phyloP scores from a whole-genome alignment of 2,329 filamentous ascomycete species.

The Pseudonectria foliicola region DNA sequence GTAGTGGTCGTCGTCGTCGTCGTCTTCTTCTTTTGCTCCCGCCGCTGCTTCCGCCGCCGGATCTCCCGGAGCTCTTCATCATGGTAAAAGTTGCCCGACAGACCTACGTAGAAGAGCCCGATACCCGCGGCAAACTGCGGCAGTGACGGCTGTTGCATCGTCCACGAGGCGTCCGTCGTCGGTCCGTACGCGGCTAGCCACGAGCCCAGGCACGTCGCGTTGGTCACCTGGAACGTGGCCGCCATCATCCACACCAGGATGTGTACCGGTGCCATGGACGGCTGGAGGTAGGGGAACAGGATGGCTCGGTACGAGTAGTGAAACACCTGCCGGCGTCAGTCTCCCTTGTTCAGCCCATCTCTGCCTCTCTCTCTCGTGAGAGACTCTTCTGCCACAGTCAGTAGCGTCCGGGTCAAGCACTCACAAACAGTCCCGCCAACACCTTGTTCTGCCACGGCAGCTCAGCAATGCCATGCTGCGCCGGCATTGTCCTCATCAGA shows the following conservation, averaged over 20 bases:
- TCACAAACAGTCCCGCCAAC: slow-evolving; percentile 59
- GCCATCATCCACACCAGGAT: slow-evolving; percentile 57
- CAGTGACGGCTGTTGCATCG: slow-evolving; percentile 28
- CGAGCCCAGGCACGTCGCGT: slow-evolving; percentile 68
- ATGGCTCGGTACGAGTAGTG: slow-evolving; percentile 91
- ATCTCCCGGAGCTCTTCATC: slow-evolving; percentile 88
- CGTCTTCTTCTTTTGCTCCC: slow-evolving; percentile 37
- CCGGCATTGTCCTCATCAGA: slow-evolving; percentile 63
- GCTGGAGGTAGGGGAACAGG: slow-evolving; percentile 73
- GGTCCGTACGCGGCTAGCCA: slow-evolving; percentile 81
- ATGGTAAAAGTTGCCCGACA: slow-evolving; percentile 77
- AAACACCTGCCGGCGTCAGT: slow-evolving; percentile 44
- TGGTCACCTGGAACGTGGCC: slow-evolving; percentile 68
- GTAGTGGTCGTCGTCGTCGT: slow-evolving; percentile 33
- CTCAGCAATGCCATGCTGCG: slow-evolving; percentile 45
- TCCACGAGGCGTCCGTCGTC: slow-evolving; percentile 48
- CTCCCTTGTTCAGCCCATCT: slow-evolving; percentile 5
- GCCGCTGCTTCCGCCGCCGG: slow-evolving; percentile 58
- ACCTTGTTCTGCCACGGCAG: slow-evolving; percentile 74
- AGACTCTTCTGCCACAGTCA: background rate
- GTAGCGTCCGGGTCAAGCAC: slow-evolving; percentile 14
- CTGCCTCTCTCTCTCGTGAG: slow-evolving; percentile 2
- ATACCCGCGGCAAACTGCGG: slow-evolving; percentile 56
- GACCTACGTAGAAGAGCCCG: slow-evolving; percentile 66
- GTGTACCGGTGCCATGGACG: slow-evolving; percentile 89